Evolutionary conservation across 2,329 filamentous ascomycete species (phyloP).

Genomic region (Dendryphion nanum): DNA sequence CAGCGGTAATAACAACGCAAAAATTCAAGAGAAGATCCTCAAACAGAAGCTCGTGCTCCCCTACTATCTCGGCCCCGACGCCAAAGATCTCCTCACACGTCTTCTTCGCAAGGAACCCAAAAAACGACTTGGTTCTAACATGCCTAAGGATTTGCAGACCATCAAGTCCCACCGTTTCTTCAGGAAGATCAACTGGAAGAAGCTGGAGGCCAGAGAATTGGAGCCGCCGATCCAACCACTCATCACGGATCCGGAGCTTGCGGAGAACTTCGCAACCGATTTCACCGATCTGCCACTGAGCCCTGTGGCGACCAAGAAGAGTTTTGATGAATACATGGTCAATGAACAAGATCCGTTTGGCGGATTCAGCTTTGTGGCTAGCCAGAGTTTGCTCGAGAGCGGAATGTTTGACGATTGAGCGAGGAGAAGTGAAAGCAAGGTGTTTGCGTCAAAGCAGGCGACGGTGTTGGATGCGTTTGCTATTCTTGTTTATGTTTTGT

Average conservation of each 20-base stretch:
- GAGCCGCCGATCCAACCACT: conserved; percentile 88
- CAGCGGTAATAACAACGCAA: conserved; percentile 83
- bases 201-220: conserved; percentile 76
- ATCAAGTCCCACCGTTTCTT: conserved; percentile 97
- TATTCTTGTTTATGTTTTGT: no score
- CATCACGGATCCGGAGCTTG: conserved; percentile 91
- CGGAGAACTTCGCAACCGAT: conserved; percentile 93
- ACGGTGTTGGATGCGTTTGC: no score
- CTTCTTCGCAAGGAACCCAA: conserved; percentile 87
- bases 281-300: conserved; percentile 86
- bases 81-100: conserved; percentile 88
- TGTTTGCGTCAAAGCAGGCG: no score
- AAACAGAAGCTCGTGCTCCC: conserved; percentile 87
- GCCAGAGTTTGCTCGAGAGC: conserved; percentile 48
- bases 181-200: conserved; percentile 92
- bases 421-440: not conserved
- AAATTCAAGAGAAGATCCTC: conserved; percentile 93
- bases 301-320: conserved; percentile 53
- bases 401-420: conserved; percentile 25
- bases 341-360: conserved; percentile 49
- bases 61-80: conserved; percentile 86
- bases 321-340: conserved; percentile 22
- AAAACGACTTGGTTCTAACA: conserved; percentile 84
- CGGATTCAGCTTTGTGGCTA: conserved; percentile 55
- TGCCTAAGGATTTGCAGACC: conserved; percentile 80